A percentile compares a stretch with the other conserved stretches of the same genome.
Conservation (phyloP, 2,329 filamentous ascomycete species). For the Sporothrix pallida region DNA sequence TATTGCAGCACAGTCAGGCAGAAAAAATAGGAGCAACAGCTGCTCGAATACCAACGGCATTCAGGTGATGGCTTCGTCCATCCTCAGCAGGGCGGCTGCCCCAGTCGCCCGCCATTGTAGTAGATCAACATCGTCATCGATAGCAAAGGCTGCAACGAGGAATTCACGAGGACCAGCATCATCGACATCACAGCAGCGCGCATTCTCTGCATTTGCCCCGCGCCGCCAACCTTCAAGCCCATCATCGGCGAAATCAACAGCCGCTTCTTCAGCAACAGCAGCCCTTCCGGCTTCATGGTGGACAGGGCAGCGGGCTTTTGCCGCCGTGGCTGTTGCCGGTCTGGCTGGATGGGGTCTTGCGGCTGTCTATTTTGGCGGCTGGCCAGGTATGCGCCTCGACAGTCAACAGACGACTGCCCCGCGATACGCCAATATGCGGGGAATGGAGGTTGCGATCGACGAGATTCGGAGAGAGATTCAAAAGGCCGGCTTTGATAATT, state of each 20-base stretch:
- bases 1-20: not conserved
- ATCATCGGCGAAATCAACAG: not conserved
- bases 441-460: conserved; percentile 48
- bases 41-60: not conserved
- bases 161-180: not conserved
- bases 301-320: conserved; percentile 47
- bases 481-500: conserved; percentile 29
- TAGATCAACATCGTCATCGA: not conserved
- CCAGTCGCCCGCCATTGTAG: not conserved
- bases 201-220: conserved; percentile 11
- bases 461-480: conserved; percentile 57
- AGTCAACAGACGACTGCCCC: conserved; percentile 39
- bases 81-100: conserved; percentile 2
- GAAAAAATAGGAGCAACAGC: not conserved
- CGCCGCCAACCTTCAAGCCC: not conserved
- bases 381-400: conserved; percentile 43
- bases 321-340: conserved; percentile 49
- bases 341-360: conserved; percentile 52
- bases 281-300: conserved; percentile 38
- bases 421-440: conserved; percentile 51
- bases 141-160: not conserved
- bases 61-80: not conserved
- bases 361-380: conserved; percentile 40
- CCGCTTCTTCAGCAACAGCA: not conserved
- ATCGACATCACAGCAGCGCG: not conserved